phyloP scores from a whole-genome alignment of 495 filamentous ascomycete genomes.

The Penicillium roqueforti region DNA sequence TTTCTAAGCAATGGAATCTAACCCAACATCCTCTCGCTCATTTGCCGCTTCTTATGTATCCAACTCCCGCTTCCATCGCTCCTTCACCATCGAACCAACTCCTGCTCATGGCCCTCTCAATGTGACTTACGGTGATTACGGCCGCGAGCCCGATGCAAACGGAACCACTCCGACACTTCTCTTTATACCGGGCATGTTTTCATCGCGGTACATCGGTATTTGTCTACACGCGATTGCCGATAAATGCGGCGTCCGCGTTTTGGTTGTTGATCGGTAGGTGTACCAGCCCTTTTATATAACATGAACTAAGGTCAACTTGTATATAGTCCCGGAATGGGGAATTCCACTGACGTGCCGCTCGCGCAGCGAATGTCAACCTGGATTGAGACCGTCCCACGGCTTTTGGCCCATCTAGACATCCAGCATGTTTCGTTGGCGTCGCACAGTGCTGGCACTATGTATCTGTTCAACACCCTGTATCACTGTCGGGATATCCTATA shows the following conservation, averaged over 20 bases:
- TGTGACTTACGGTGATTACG: slow-evolving; percentile 27
- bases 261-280: slow-evolving; percentile 27
- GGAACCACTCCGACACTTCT: slow-evolving; percentile 19
- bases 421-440: slow-evolving; percentile 36
- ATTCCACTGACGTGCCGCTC: slow-evolving; percentile 39
- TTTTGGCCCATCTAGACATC: slow-evolving; percentile 38
- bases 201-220: slow-evolving; percentile 30
- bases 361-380: slow-evolving; percentile 35
- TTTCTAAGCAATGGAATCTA: background rate
- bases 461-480: slow-evolving; percentile 41
- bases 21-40: slow-evolving; percentile 6
- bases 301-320: background rate
- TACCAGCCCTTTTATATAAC: background rate
- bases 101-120: slow-evolving; percentile 19
- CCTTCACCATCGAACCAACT: slow-evolving; percentile 18
- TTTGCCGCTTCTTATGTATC: slow-evolving; percentile 21
- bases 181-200: slow-evolving; percentile 35
- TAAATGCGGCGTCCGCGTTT: slow-evolving; percentile 26
- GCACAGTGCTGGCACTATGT: slow-evolving; percentile 48
- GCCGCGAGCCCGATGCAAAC: slow-evolving; percentile 1
- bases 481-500: slow-evolving; percentile 35
- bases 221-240: slow-evolving; percentile 27
- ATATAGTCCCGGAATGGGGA: slow-evolving; percentile 37
- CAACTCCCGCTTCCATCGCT: slow-evolving; percentile 25
- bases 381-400: slow-evolving; percentile 40